Evolutionary conservation across 257 asterid genomes (phyloP), one percentile per base, ranked within the genome.

Genomic region (Lavandula angustifolia): DNA sequence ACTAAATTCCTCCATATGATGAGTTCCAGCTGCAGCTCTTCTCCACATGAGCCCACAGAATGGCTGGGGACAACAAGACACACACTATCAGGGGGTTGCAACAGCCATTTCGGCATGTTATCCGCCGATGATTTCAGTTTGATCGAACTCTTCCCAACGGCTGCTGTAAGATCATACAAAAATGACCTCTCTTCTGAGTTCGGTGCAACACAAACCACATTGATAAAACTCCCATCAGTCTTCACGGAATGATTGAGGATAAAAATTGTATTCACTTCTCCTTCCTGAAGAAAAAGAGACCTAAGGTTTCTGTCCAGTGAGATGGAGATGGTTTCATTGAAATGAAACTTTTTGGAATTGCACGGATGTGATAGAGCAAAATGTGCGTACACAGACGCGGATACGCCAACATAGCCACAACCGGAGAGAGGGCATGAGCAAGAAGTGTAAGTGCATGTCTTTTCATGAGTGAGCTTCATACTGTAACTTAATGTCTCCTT

Each of bases 381-480:
- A 72, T 87, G 97, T 2, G 52, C 9, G 53, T 77, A 82, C 50
- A 90, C 40, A 34, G 9, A n/a, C 64, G 57, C 17, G 64, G 77
- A 62, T 3, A 67, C 9, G 75, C 76, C 78, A 27, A 62, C 35
- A 66, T 59, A 80, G 40, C 60, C 49, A 62, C 95, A 87, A n/a
- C 27, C 64, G 3, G 0, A 37, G 22, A 41, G 16, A 54, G 97
- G 95, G 73, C 97, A 87, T 0, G 80, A 46, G 73, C 92, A 87
- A 56, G 92, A 88, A 16, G 69, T 31, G 22, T 51, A 67, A 9
- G 5, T 43, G 80, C 97, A 90, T 31, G 67, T 33, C 34, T 78
- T 70, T 76, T 80, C 90, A 17, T 90, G 97, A 17, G 62, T 76
- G 27, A 33, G 73, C 71, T 73, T 85, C 42, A 76, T 59, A 46